Evolutionary conservation across 495 filamentous ascomycete species (phyloP).

Genomic region (Hypoxylon fragiforme): DNA sequence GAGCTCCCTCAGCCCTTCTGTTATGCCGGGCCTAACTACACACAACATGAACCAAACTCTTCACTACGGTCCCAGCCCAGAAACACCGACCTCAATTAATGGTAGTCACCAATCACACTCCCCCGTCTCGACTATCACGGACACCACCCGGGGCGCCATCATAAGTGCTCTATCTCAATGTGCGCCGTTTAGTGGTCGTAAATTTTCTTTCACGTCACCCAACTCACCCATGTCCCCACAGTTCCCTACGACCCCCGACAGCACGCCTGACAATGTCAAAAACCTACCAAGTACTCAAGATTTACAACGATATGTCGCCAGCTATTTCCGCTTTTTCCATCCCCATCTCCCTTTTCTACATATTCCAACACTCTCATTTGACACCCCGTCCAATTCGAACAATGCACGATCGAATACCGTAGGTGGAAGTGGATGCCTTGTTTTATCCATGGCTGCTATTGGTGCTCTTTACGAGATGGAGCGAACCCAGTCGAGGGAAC

Average conservation of each 20-base stretch:
- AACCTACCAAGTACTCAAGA: constrained; percentile 84
- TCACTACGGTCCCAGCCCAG: constrained; percentile 63
- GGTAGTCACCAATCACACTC: constrained; percentile 61
- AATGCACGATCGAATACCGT: constrained; percentile 66
- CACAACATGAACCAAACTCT: constrained; percentile 61
- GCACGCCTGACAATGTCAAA: constrained; percentile 50
- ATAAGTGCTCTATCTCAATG: constrained; percentile 79
- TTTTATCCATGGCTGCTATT: constrained; percentile 95
- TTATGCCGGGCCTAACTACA: constrained; percentile 54
- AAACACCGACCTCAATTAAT: constrained; percentile 70
- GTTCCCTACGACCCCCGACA: constrained; percentile 52
- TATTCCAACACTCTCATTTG: constrained; percentile 89
- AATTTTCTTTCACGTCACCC: constrained; percentile 73
- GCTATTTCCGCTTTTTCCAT: constrained; percentile 93
- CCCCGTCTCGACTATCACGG: constrained; percentile 76
- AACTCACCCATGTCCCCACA: constrained; percentile 65
- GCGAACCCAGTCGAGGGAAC: constrained; percentile 72
- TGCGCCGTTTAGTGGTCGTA: constrained; percentile 70
- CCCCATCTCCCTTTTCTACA: constrained; percentile 94
- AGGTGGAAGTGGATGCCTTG: constrained; percentile 85
- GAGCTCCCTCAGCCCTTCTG: constrained; percentile 59
- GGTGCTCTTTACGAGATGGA: constrained; percentile 95
- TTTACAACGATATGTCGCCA: constrained; percentile 86
- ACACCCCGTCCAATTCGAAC: constrained; percentile 68
- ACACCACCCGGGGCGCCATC: constrained; percentile 88